These are phyloP conservation scores for Boletus coccyginus DNA, from an alignment of 768 basidiomycete species.

Conservation along the genomic window DNA sequence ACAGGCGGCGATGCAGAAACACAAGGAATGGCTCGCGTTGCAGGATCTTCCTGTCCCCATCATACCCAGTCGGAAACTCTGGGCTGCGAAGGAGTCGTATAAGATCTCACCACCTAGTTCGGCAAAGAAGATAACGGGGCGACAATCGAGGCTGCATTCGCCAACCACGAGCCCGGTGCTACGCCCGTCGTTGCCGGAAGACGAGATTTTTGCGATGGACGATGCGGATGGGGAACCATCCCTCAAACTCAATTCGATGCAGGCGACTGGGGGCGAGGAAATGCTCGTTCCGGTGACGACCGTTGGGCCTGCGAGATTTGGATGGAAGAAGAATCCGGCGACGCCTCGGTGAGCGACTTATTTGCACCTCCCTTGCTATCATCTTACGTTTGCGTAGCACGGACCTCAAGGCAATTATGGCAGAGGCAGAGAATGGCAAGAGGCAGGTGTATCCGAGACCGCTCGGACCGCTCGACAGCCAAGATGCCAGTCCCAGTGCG, in stretches of 20 bases:
- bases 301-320: constrained; percentile 23
- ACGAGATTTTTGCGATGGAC: constrained; percentile 87
- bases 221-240: constrained; percentile 48
- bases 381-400: constrained; percentile 43
- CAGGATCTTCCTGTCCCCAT: constrained; percentile 68
- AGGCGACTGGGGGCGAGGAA: constrained; percentile 6
- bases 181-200: constrained; percentile 32
- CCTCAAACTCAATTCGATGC: constrained; percentile 19
- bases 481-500: neutral
- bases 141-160: constrained; percentile 1
- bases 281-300: neutral
- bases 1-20: constrained; percentile 53
- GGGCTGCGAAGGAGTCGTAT: constrained; percentile 25
- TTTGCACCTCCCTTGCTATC: constrained; percentile 12
- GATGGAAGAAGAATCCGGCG: constrained; percentile 47
- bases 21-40: constrained; percentile 66
- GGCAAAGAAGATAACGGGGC: constrained; percentile 9
- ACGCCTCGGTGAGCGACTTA: constrained; percentile 46
- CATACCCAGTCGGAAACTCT: constrained; percentile 29
- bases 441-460: constrained; percentile 3
- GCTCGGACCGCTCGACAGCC: neutral
- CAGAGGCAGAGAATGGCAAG: constrained; percentile 55
- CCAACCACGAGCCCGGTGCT: constrained; percentile 24
- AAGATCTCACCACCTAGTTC: constrained; percentile 32
- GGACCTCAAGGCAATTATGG: constrained; percentile 86